Evolutionary conservation across 2,329 filamentous ascomycete genomes (phyloP), one percentile per base, ranked within the genome.

Genomic region (Colletotrichum musicola): DNA sequence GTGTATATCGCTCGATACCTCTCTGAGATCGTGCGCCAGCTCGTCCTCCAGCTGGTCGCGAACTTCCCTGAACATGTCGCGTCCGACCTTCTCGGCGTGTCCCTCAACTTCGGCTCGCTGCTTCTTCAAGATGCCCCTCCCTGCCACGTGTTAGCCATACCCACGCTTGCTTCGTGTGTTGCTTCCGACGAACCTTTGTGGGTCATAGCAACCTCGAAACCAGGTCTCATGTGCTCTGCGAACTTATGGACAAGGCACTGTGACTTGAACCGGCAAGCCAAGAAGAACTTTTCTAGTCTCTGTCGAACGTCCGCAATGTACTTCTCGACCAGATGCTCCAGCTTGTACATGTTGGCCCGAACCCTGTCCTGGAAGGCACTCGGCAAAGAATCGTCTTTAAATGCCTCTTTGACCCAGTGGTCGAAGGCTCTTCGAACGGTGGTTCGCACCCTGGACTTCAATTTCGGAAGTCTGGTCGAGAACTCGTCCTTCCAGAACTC

Each of bases 41-140:
- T 47, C 16, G 4, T 10, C 14, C 14, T 65, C 62, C 3, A 65
- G 18, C 10, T 54, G 18, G 10, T 65, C 22, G 25, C 62, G 47
- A 4, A 25, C 49, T 6, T 13, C 20, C 12, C 40, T 30, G 4
- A 65, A 60, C 62, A 65, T 65, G 1, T 5, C 16, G 2, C n/a
- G 16, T n/a, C 62, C 55, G 2, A 47, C 1, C n/a, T 16, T 18
- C 1, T n/a, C n/a, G 5, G 18, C 30, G n/a, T 54, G 42, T 3
- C 14, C 16, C 6, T 13, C 18, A 6, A 57, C 38, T 51, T 38
- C 49, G 25, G 22, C 3, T 0, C 6, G 18, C 22, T 65, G 62
- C 40, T 30, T 61, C 38, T 5, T 12, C 55, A 63, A 54, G 20
- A 59, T 62, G n/a, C 56, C 40, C 3, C 44, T 53, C 20, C 55